Percentiles rank a stretch among this genome's conserved stretches.
phyloP scores from a whole-genome alignment of 2,329 filamentous ascomycete genomes.

The Neospermospora avenae region DNA sequence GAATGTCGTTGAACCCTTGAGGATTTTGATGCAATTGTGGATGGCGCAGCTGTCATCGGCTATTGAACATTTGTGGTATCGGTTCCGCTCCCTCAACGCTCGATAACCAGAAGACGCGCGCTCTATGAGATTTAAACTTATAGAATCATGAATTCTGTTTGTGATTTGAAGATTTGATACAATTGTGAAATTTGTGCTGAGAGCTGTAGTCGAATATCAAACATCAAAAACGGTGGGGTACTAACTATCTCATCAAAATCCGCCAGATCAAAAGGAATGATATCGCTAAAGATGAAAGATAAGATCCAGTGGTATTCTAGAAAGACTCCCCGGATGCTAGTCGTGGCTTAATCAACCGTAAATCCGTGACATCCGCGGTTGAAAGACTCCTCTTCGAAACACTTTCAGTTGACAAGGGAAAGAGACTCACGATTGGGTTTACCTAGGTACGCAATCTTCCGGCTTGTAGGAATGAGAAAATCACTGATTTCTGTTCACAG shows the following conservation, averaged over 20 bases:
- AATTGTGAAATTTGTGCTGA: too few relatives aligned
- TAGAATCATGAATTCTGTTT: too few relatives aligned
- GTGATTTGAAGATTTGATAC: neutral
- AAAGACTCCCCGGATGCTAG: neutral
- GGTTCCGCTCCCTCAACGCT: too few relatives aligned
- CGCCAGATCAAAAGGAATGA: too few relatives aligned
- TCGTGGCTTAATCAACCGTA: neutral
- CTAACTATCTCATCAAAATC: too few relatives aligned
- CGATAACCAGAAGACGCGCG: too few relatives aligned
- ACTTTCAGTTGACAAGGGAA: too few relatives aligned
- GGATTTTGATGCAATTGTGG: neutral
- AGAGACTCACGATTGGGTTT: neutral
- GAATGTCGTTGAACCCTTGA: neutral
- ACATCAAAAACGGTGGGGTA: neutral
- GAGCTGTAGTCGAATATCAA: neutral
- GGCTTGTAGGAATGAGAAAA: neutral
- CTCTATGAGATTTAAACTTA: too few relatives aligned
- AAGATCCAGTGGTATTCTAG: too few relatives aligned
- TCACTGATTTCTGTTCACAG: neutral
- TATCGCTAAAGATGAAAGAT: too few relatives aligned
- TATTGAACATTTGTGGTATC: neutral
- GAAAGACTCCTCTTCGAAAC: too few relatives aligned
- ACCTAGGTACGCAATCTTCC: neutral
- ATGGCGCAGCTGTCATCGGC: neutral
- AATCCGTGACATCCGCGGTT: neutral